Evolutionary conservation across 73 alveolate species (phyloP), one percentile per base, ranked within the genome.

Genomic region (Paramecium pentaurelia): DNA sequence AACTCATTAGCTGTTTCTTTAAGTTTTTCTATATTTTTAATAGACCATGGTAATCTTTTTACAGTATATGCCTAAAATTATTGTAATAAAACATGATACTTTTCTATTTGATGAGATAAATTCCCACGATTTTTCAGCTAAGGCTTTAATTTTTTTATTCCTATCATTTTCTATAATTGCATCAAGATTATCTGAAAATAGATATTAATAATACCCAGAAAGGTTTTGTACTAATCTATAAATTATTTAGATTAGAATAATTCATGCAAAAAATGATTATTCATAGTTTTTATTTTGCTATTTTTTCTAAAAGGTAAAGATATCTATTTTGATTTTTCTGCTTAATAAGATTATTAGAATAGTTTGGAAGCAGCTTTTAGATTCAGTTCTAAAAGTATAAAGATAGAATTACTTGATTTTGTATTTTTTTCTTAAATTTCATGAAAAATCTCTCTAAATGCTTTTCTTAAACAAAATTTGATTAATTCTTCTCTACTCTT

Each of bases 401-500:
- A 11, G 6, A 34, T 36, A 73, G 40, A 37, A 73, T 22, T 73
- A 73, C 87, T 73, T 73, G 37, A 20, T 37, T 34, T 34, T 36
- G 58, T 37, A 73, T 73, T 40, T 73, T 73, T 40, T 16, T 73
- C 60, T 44, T 73, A 16, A 0, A 73, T 73, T 73, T 73, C 6
- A 37, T 37, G 58, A 10, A 73, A 34, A 16, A 73, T 40, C 16
- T 37, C 58, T 73, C 87, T 7, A 36, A 73, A 37, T 8, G 87
- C 87, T 38, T 40, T 34, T 37, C 87, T 32, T 14, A 73, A 9
- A 38, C 60, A 37, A 40, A 37, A 73, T 73, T 73, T 73, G 8
- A 73, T 40, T 40, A 73, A 73, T 73, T 73, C 87, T 37, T 73
- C 87, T 36, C 87, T 32, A 73, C 87, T 73, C 47, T 73, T 73